These are phyloP conservation scores for Yamadazyma tumulicola DNA, from an alignment of 805 yeast genomes.

Conservation along the genomic window DNA sequence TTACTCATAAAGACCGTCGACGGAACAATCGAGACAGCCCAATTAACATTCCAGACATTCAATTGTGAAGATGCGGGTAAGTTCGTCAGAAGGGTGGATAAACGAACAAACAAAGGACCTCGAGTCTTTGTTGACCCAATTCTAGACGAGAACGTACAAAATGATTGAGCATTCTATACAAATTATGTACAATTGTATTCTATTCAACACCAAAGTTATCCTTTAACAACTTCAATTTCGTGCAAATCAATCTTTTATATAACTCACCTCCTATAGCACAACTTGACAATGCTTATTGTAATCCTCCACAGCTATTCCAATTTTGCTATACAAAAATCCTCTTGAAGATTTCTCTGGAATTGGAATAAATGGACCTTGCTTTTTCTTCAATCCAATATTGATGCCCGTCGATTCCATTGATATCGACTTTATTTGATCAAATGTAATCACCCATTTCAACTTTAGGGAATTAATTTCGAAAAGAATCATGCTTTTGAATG, in stretches of 20 bases:
- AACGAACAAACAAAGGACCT: slow-evolving; percentile 41
- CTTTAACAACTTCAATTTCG: not conserved
- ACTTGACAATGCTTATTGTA: slow-evolving; percentile 71
- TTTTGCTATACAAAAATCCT: slow-evolving; percentile 62
- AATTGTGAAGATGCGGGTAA: slow-evolving; percentile 41
- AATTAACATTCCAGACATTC: slow-evolving; percentile 55
- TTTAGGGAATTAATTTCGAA: slow-evolving; percentile 58
- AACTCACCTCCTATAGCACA: slow-evolving; percentile 10
- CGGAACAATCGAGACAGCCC: slow-evolving; percentile 34
- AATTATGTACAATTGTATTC: too few species aligned
- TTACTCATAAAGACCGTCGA: slow-evolving; percentile 43
- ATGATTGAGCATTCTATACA: not conserved
- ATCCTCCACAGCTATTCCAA: slow-evolving; percentile 77
- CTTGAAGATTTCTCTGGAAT: slow-evolving; percentile 65
- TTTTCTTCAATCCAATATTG: slow-evolving; percentile 55
- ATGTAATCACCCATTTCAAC: slow-evolving; percentile 69
- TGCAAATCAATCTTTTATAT: slow-evolving; percentile 1
- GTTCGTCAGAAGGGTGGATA: slow-evolving; percentile 43
- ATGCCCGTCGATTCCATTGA: slow-evolving; percentile 79
- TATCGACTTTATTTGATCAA: slow-evolving; percentile 64
- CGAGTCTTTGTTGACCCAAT: slow-evolving; percentile 8
- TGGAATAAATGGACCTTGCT: slow-evolving; percentile 65
- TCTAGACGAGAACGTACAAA: not conserved
- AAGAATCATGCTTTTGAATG: slow-evolving; percentile 66
- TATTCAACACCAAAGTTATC: too few species aligned